phyloP scores from a whole-genome alignment of 2,329 filamentous ascomycete genomes.

The Rhexocercosporidium sp. region DNA sequence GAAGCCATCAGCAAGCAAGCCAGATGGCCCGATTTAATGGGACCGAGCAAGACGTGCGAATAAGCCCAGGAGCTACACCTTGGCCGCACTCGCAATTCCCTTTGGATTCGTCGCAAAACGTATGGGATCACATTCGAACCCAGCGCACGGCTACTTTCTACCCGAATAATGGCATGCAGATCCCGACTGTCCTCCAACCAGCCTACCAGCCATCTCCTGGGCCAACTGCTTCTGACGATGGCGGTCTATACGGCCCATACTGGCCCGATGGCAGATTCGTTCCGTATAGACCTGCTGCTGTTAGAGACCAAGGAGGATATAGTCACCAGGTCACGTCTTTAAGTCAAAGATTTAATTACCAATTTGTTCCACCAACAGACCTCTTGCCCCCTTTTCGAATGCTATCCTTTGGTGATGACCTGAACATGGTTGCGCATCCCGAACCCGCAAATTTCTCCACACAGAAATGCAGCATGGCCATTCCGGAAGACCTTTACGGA shows the following conservation, averaged over 20 bases:
- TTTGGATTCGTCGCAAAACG: conserved; percentile 29
- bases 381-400: conserved; percentile 25
- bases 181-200: conserved; percentile 64
- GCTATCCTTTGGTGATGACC: conserved; percentile 16
- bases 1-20: conserved; percentile 36
- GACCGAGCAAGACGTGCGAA: conserved; percentile 17
- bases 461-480: neutral
- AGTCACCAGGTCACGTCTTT: conserved; percentile 21
- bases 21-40: conserved; percentile 18
- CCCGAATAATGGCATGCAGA: conserved; percentile 50
- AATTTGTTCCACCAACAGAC: conserved; percentile 21
- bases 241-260: conserved; percentile 64
- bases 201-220: conserved; percentile 61
- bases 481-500: conserved; percentile 16
- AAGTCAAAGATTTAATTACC: conserved; percentile 19
- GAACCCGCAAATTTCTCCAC: conserved; percentile 18
- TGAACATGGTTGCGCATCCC: conserved; percentile 15
- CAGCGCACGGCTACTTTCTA: conserved; percentile 36
- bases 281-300: conserved; percentile 61
- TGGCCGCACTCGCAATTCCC: conserved; percentile 29
- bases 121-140: conserved; percentile 35
- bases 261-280: conserved; percentile 64
- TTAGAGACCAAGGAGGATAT: conserved; percentile 55
- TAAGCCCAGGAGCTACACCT: neutral
- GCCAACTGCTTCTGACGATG: conserved; percentile 61